Evolutionary conservation across 2,329 filamentous ascomycete species (phyloP), one percentile per base, ranked within the genome.

Genomic region (Ramularia collo-cygni): DNA sequence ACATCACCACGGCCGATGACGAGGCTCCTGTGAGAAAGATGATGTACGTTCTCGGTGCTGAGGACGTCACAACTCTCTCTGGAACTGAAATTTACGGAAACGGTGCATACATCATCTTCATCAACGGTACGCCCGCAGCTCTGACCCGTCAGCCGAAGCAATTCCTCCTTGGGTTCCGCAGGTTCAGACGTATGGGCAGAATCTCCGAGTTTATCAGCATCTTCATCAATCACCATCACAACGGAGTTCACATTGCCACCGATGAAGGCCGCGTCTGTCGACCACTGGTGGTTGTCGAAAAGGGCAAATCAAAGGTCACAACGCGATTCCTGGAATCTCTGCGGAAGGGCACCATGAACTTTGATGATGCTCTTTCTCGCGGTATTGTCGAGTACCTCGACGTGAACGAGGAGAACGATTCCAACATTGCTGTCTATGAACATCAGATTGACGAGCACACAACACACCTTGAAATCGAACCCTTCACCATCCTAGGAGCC

Each of bases 321-420:
- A 71, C 75, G 12, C 77, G 82, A 36, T 88, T 95, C 58, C 71
- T 98, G 10, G 79, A 84, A 52, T 77, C 88, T 24, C 68, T 98
- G 18, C 84, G 92, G 42, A 81, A 83, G 48, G 89, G 89, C 9
- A 85, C 80, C 24, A 83, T 86, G 64, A 81, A 84, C 10, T 98
- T 98, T 59, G 92, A 98, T 52, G 90, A 95, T 61, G 96, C 96
- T 57, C 68, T 98, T 21, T 85, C 81, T 18, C 78, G 84, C 44
- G 93, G 92, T 1, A 73, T 98, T 7, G 85, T 98, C 6, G 93
- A 98, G 61, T 98, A 98, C 56, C 76, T 98, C 14, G 92, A 98
- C 57, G 88, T 95, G 53, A 98, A 98, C 64, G 93, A 98, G 64
- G 92, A 98, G 65, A 94, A 98, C 57, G 92, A 98, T 55, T 84